These are phyloP conservation scores for Barnettozyma siamensis DNA, from an alignment of 805 yeast species.

Conservation along the genomic window DNA sequence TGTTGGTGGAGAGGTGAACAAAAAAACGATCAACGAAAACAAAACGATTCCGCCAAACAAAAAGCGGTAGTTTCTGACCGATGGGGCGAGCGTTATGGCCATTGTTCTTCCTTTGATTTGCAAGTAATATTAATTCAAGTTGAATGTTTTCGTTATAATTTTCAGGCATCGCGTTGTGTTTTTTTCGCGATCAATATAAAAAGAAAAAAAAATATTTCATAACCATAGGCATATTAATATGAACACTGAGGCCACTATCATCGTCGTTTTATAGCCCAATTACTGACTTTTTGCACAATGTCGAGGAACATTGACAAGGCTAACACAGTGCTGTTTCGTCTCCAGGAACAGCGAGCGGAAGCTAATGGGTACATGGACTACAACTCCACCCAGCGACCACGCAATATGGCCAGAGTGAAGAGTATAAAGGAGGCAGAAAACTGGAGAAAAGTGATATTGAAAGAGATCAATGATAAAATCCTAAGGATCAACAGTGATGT, in stretches of 20 bases:
- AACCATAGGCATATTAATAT: background rate
- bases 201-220: background rate
- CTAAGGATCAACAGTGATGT: slow-evolving; percentile 57
- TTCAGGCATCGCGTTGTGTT: background rate
- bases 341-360: slow-evolving; percentile 54
- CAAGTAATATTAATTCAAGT: too few relatives aligned
- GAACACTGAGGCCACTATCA: too few relatives aligned
- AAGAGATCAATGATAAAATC: slow-evolving; percentile 58
- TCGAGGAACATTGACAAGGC: slow-evolving; percentile 75
- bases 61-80: slow-evolving; percentile 47
- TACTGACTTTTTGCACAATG: slow-evolving; percentile 35
- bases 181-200: background rate
- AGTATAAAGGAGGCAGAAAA: slow-evolving; percentile 60
- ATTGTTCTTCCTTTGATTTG: slow-evolving; percentile 1
- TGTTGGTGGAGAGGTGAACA: slow-evolving; percentile 43
- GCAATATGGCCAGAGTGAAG: slow-evolving; percentile 45
- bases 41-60: slow-evolving; percentile 45
- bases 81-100: slow-evolving; percentile 12
- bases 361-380: slow-evolving; percentile 55
- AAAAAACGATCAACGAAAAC: slow-evolving; percentile 43
- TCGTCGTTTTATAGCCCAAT: background rate
- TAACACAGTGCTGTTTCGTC: slow-evolving; percentile 61
- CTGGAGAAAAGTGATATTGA: slow-evolving; percentile 57
- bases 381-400: slow-evolving; percentile 56
- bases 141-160: too few relatives aligned